These are phyloP conservation scores for Hygrophila difformis DNA, from an alignment of 257 asterid genomes.

Conservation along the genomic window DNA sequence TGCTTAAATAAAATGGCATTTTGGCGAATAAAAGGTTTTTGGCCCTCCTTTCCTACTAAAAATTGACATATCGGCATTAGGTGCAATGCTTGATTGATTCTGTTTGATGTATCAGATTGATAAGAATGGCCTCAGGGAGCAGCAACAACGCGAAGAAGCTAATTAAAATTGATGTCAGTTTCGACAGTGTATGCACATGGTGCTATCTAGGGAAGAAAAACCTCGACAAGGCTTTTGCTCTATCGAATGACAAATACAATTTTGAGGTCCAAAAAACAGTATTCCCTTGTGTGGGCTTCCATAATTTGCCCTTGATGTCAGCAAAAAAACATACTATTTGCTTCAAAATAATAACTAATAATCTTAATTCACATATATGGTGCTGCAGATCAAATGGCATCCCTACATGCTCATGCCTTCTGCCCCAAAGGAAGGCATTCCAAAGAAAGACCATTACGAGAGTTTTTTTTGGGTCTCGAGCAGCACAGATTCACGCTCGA, in stretches of 20 bases:
- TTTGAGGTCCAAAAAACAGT: conserved; percentile 22
- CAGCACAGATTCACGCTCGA: conserved; percentile 41
- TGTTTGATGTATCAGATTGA: conserved; percentile 18
- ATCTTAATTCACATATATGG: neutral
- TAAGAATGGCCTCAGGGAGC: conserved; percentile 36
- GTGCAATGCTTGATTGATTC: neutral
- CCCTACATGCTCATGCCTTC: conserved; percentile 48
- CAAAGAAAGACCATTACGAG: conserved; percentile 51
- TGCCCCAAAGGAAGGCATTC: conserved; percentile 66
- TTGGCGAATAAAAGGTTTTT: neutral
- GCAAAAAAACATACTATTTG: too few relatives aligned
- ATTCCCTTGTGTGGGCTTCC: neutral
- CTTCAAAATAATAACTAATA: neutral
- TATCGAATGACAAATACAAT: conserved; percentile 35
- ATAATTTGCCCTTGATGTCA: conserved; percentile 22
- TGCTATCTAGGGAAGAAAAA: conserved; percentile 77
- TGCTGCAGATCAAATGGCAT: conserved; percentile 27
- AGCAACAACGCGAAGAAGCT: conserved; percentile 44
- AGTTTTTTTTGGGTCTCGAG: conserved; percentile 51
- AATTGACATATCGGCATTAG: neutral
- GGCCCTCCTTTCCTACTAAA: too few relatives aligned
- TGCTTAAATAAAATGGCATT: too few relatives aligned
- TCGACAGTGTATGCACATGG: conserved; percentile 90
- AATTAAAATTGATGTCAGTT: too few relatives aligned
- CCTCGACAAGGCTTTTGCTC: conserved; percentile 68